Conservation (phyloP, 1,139 yeast species). For the Suhomyces choctaworum region DNA sequence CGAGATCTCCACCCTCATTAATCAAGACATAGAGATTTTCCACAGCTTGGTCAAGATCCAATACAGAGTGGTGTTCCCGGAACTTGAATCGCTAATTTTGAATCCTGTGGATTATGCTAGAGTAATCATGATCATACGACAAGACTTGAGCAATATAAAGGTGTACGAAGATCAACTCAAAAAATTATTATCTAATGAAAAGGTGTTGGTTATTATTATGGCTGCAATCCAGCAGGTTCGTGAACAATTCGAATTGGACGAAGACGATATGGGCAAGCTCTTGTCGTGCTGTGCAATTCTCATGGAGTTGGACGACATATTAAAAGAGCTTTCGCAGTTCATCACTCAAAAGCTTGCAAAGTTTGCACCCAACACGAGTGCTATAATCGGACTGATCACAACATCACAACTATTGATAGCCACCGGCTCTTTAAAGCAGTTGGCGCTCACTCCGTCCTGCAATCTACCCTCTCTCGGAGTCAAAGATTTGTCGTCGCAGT, state of each 20-base stretch:
- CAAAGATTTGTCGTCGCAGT: slow-evolving; percentile 47
- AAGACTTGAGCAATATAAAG: slow-evolving; percentile 41
- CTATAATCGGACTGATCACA: slow-evolving; percentile 68
- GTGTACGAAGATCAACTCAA: slow-evolving; percentile 38
- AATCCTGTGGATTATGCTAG: slow-evolving; percentile 65
- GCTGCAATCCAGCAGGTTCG: slow-evolving; percentile 52
- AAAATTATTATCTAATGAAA: slow-evolving; percentile 56
- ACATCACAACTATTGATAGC: slow-evolving; percentile 74
- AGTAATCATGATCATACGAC: slow-evolving; percentile 53
- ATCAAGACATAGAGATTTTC: slow-evolving; percentile 53
- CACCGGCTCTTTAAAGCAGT: slow-evolving; percentile 68
- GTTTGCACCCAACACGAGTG: slow-evolving; percentile 80
- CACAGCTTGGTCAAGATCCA: slow-evolving; percentile 52
- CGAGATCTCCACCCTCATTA: slow-evolving; percentile 55
- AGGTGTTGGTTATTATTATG: slow-evolving; percentile 71
- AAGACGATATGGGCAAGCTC: slow-evolving; percentile 40
- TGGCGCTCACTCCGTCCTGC: slow-evolving; percentile 77
- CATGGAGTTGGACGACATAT: slow-evolving; percentile 45
- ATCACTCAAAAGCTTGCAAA: slow-evolving; percentile 56
- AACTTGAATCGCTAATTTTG: slow-evolving; percentile 63
- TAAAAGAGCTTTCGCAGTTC: slow-evolving; percentile 48
- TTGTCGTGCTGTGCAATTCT: slow-evolving; percentile 50
- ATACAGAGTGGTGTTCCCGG: slow-evolving; percentile 69
- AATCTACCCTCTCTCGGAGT: slow-evolving; percentile 81
- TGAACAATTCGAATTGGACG: slow-evolving; percentile 29